Percentiles rank a stretch among this genome's conserved stretches.
These are phyloP conservation scores for Colletotrichum eleusines DNA, from an alignment of 2,329 filamentous ascomycete species.

Conservation along the genomic window DNA sequence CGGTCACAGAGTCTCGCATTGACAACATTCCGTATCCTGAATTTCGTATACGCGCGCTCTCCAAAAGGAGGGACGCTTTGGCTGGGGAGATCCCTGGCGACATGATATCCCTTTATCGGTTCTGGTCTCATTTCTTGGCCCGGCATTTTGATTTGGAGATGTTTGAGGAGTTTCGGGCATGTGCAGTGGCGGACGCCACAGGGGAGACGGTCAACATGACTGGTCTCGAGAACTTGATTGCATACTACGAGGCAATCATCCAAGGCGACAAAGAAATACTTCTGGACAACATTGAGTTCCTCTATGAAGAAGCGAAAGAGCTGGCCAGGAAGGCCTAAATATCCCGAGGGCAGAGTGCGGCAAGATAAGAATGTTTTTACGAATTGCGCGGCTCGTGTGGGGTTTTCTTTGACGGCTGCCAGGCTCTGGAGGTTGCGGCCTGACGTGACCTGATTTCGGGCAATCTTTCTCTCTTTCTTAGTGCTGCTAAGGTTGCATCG, in stretches of 20 bases:
- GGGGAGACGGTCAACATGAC: constrained; percentile 57
- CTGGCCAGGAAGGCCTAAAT: constrained; percentile 10
- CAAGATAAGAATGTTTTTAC: constrained; percentile 23
- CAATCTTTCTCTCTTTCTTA: constrained; percentile 12
- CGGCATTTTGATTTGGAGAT: constrained; percentile 80
- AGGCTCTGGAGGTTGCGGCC: constrained; percentile 7
- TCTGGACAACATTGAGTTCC: constrained; percentile 18
- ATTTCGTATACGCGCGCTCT: constrained; percentile 55
- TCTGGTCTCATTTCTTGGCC: constrained; percentile 80
- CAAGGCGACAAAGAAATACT: not conserved
- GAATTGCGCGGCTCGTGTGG: constrained; percentile 30
- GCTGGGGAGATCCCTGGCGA: constrained; percentile 60
- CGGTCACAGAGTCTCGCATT: constrained; percentile 23
- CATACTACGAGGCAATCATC: constrained; percentile 65
- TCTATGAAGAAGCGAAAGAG: constrained; percentile 30
- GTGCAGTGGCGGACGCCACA: constrained; percentile 73
- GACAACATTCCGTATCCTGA: constrained; percentile 48
- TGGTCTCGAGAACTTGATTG: constrained; percentile 73
- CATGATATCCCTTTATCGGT: constrained; percentile 77
- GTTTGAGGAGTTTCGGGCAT: constrained; percentile 79
- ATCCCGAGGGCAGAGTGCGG: constrained; percentile 7
- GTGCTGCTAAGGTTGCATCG: constrained; percentile 16
- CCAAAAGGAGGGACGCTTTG: constrained; percentile 51
- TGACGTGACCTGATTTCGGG: constrained; percentile 3
- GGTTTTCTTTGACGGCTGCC: constrained; percentile 7